Conservation (phyloP, 192 early-diverging fungal genomes). For the Anaeromyces robustus region DNA sequence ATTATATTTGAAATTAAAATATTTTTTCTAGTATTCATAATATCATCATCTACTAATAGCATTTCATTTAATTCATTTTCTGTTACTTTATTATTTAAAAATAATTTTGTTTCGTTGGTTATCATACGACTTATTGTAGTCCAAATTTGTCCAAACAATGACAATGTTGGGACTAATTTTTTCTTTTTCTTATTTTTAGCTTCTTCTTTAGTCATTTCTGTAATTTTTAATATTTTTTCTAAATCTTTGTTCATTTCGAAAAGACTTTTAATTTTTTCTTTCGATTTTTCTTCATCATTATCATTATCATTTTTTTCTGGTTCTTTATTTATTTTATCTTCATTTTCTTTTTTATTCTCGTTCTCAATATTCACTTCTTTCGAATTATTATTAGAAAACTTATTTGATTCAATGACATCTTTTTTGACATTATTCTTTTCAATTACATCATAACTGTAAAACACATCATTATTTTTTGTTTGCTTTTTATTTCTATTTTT, state of each 20-base stretch:
- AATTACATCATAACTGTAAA: not conserved
- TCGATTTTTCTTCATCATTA: too few species aligned
- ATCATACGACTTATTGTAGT: not conserved
- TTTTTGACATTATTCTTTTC: not conserved
- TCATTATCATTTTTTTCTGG: not conserved
- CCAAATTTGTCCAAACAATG: not conserved
- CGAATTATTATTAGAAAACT: too few species aligned
- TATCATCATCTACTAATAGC: not conserved
- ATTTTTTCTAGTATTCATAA: not conserved
- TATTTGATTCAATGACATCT: not conserved
- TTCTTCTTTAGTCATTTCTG: not conserved
- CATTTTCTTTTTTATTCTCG: not conserved
- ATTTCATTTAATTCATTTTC: not conserved
- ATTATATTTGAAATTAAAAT: not conserved
- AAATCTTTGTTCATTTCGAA: not conserved
- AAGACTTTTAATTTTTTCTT: not conserved
- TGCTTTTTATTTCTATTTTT: not conserved
- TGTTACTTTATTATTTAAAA: not conserved
- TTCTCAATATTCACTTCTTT: not conserved
- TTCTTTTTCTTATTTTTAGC: not conserved
- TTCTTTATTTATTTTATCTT: not conserved
- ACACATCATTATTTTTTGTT: not conserved
- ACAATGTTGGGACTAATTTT: not conserved
- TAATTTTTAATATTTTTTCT: not conserved
- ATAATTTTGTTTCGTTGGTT: not conserved